These are phyloP conservation scores for Phoma sp. DNA, from an alignment of 2,329 filamentous ascomycete genomes.

Conservation along the genomic window DNA sequence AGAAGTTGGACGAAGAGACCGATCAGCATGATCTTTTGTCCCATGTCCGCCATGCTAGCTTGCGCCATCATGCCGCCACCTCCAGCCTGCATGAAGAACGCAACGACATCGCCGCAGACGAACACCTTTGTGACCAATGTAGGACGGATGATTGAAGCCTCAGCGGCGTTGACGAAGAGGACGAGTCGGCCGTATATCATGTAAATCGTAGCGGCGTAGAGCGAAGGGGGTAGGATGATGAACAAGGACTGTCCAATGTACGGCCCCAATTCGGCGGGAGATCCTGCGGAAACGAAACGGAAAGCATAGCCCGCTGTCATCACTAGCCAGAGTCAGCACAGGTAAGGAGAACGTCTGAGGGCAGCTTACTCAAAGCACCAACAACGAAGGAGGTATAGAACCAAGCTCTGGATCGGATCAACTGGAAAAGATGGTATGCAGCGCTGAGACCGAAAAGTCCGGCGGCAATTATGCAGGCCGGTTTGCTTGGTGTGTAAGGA, in stretches of 20 bases:
- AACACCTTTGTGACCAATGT: conserved; percentile 62
- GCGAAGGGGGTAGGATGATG: conserved; percentile 52
- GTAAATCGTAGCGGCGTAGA: conserved; percentile 56
- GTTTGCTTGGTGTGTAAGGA: conserved; percentile 23
- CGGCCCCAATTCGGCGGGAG: conserved; percentile 19
- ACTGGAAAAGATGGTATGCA: conserved; percentile 25
- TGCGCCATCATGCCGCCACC: conserved; percentile 36
- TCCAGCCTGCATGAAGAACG: conserved; percentile 58
- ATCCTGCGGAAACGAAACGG: conserved; percentile 27
- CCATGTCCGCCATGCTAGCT: conserved; percentile 20
- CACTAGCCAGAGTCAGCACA: conserved; percentile 20
- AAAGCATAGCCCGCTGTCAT: conserved; percentile 29
- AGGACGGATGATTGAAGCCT: conserved; percentile 52
- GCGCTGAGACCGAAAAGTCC: conserved; percentile 27
- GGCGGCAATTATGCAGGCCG: conserved; percentile 20
- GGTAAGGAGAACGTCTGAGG: too few species aligned
- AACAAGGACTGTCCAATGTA: conserved; percentile 51
- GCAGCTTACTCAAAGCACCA: conserved; percentile 26
- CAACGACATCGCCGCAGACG: conserved; percentile 61
- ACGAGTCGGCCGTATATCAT: conserved; percentile 54
- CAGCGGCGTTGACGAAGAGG: conserved; percentile 47
- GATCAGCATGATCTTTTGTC: conserved; percentile 32
- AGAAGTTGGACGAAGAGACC: conserved; percentile 36
- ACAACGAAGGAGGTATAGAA: conserved; percentile 31
- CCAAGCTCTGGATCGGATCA: conserved; percentile 31